These are phyloP conservation scores for Panellus pusillus DNA, from an alignment of 768 basidiomycete species.

Conservation along the genomic window DNA sequence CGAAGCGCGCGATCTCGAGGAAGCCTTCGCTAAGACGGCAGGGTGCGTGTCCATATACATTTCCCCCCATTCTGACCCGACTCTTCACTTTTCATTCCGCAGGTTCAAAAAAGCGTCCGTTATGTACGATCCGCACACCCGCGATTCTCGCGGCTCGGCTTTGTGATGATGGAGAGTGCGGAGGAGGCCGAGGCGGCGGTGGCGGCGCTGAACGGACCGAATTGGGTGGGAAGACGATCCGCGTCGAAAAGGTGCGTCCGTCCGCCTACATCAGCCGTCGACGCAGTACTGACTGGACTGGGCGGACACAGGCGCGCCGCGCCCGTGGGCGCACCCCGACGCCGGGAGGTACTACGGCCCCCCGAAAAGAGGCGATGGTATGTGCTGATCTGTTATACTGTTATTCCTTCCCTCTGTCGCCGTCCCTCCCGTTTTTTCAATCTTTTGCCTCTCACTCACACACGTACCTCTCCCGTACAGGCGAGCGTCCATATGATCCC, in stretches of 20 bases:
- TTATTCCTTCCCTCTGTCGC: neutral
- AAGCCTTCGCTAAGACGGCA: slow-evolving; percentile 84
- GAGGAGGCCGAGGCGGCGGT: slow-evolving; percentile 95
- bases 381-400: neutral
- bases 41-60: slow-evolving; percentile 47
- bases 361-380: slow-evolving; percentile 67
- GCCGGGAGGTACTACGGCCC: slow-evolving; percentile 95
- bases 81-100: slow-evolving; percentile 21
- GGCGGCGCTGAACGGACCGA: slow-evolving; percentile 82
- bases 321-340: slow-evolving; percentile 91
- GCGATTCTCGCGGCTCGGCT: slow-evolving; percentile 69
- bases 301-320: slow-evolving; percentile 78
- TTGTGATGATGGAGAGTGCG: slow-evolving; percentile 72
- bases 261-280: no score
- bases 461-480: slow-evolving; percentile 38
- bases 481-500: slow-evolving; percentile 87
- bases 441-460: no score
- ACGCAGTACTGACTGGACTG: slow-evolving; percentile 6
- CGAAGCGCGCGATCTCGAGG: slow-evolving; percentile 86
- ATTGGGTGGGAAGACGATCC: slow-evolving; percentile 81
- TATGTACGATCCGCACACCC: slow-evolving; percentile 71
- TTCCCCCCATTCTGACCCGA: neutral
- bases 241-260: no score
- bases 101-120: slow-evolving; percentile 77
- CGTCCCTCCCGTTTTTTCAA: no score